Base-by-base conservation (phyloP, 495 filamentous ascomycete species). In the Aspergillus indologenus region DNA sequence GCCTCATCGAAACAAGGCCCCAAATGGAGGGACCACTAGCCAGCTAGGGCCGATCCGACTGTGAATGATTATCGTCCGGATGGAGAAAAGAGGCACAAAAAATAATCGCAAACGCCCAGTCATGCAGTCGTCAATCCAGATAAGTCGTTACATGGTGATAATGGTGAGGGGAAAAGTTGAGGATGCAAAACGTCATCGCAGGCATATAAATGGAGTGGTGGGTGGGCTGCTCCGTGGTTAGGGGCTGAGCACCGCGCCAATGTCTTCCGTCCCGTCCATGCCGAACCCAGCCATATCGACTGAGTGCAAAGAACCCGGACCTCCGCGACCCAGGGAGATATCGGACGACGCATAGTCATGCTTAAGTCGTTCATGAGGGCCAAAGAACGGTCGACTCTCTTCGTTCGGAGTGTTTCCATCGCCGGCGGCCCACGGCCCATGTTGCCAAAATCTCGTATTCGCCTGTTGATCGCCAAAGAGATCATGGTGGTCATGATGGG, bases 341-440 rank as follows among this genome's bases (percentile, higher is more conserved):
- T 79, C 76, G 18, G 76, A 79, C 24, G 76, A 79, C 21, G 76
- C 76, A 65, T 79, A 79, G 68, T 79, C 76, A 49, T 79, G 75
- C 63, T 79, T 79, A 22, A 79, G 65, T 55, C 76, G 76, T 57
- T 77, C 75, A 44, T 78, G 75, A 9, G 76, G 76, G 18, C 76
- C 76, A 58, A 79, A 79, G 64, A 79, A 79, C 29, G 76, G 75
- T 59, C 76, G 73, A 42, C 68, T 69, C 64, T 79, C 76, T 52
- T 79, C 76, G 53, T 76, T 79, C n/a, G 76, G 76, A 9, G 76
- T 79, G 53, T 75, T 79, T 17, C 76, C 76, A 64, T 79, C 76
- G n/a, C 75, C 74, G 20, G 71, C 75, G 14, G 67, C 70, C 76
- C 76, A 79, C 5, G 76, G 76, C 34, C 74, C 74, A 54, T 79